Evolutionary conservation across 495 filamentous ascomycete species (phyloP), one percentile per base, ranked within the genome.

Genomic region (Penicillium chermesinum): DNA sequence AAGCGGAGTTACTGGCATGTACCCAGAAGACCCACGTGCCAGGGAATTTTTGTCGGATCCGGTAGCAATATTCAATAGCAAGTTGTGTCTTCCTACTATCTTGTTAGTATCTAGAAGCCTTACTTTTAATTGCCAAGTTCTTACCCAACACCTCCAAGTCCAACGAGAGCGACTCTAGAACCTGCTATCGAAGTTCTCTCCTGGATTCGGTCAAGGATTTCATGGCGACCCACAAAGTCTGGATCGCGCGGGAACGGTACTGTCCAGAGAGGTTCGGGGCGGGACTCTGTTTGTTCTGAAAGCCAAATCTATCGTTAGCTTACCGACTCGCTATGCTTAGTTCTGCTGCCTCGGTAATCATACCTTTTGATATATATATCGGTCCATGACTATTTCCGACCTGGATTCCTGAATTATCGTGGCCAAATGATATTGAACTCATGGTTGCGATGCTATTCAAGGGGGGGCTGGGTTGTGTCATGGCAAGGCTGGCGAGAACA

Each of bases 51-150:
- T 37, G 35, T 14, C 35, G 35, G 14, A 37, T 13, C 35, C 35
- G 15, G 35, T 37, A n/a, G 35, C 35, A 37, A 13, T 37, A 37
- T n/a, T 37, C 13, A 17, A 15, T 39, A 40, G 22, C 36, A 20
- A n/a, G n/a, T 44, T 19, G 19, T 10, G 51, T 44, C 39, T 38
- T 53, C 40, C 27, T 41, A 10, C 25, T 30, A 10, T n/a, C 4
- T 37, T 14, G 14, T 17, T 6, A 37, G 13, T 37, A n/a, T 5
- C 13, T 13, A n/a, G 5, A n/a, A 37, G 4, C 25, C 25, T n/a
- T 14, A 6, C 35, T 5, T 3, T 37, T 13, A 37, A 14, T 14
- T 37, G 3, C 5, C 5, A 37, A n/a, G 4, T 17, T 37, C 12
- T 37, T 37, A 37, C 35, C 35, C 35, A 17, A 37, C 35, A n/a